Evolutionary conservation across 2,329 filamentous ascomycete genomes (phyloP).

Genomic region (Beauveria brongniartii): DNA sequence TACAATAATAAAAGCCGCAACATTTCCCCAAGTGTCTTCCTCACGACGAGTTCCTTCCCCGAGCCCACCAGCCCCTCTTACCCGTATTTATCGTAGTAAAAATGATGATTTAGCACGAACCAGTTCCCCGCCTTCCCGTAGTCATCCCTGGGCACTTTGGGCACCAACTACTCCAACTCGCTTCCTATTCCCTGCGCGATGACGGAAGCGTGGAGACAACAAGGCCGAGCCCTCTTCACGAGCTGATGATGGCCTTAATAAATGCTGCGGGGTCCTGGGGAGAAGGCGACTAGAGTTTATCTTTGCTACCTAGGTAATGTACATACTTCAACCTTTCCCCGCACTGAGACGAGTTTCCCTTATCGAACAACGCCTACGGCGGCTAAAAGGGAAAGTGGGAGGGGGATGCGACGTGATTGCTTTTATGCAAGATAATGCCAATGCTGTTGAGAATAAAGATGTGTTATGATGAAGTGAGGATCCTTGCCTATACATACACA

Average conservation of each 20-base stretch:
- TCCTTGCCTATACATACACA: neutral
- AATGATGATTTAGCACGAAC: neutral
- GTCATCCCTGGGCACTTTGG: neutral
- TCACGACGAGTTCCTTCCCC: neutral
- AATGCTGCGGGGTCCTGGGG: too few species aligned
- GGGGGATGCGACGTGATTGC: neutral
- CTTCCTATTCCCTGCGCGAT: neutral
- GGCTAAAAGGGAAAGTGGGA: neutral
- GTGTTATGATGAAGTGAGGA: neutral
- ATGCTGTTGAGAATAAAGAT: neutral
- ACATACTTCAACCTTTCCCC: neutral
- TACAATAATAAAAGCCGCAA: too few species aligned
- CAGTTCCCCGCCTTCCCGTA: neutral
- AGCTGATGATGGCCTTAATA: too few species aligned
- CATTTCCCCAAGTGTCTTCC: too few species aligned
- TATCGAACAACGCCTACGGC: neutral
- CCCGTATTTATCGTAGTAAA: neutral
- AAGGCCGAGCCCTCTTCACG: too few species aligned
- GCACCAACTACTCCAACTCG: neutral
- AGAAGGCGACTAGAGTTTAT: neutral
- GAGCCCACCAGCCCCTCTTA: neutral
- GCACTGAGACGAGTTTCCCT: neutral
- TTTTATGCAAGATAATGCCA: neutral
- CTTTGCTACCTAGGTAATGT: neutral
- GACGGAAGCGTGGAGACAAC: neutral